These are phyloP conservation scores for Venustampulla echinocandica DNA, from an alignment of 495 filamentous ascomycete genomes.

Conservation along the genomic window DNA sequence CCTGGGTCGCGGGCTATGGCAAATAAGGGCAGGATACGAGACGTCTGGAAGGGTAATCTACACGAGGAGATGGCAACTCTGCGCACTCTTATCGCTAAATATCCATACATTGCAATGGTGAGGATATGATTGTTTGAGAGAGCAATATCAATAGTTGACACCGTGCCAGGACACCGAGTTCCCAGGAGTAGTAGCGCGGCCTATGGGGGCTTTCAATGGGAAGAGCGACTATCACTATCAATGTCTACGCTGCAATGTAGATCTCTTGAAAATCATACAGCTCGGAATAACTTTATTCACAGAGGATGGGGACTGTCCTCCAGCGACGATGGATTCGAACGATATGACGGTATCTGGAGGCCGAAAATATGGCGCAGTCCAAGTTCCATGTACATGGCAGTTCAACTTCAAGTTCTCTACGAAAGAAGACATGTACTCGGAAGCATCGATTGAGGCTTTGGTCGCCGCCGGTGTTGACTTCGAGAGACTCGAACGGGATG, in stretches of 20 bases:
- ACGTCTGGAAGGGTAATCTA: slow-evolving; percentile 90
- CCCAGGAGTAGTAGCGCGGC: slow-evolving; percentile 87
- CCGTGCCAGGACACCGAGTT: slow-evolving; percentile 83
- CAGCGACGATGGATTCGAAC: slow-evolving; percentile 36
- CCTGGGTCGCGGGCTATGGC: slow-evolving; percentile 26
- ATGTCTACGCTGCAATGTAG: slow-evolving; percentile 92
- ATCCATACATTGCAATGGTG: slow-evolving; percentile 96
- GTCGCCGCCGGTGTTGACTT: slow-evolving; percentile 86
- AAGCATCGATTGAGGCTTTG: slow-evolving; percentile 82
- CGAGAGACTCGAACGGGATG: slow-evolving; percentile 64
- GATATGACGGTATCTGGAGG: slow-evolving; percentile 32
- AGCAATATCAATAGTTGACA: slow-evolving; percentile 5
- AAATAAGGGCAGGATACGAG: slow-evolving; percentile 70
- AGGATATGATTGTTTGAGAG: slow-evolving; percentile 21
- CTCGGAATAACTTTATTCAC: slow-evolving; percentile 90
- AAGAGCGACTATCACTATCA: slow-evolving; percentile 99
- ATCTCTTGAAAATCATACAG: slow-evolving; percentile 93
- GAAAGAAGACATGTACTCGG: slow-evolving; percentile 91
- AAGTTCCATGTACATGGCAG: slow-evolving; percentile 86
- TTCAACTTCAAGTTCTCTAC: slow-evolving; percentile 98
- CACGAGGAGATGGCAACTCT: slow-evolving; percentile 80
- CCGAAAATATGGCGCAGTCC: slow-evolving; percentile 43
- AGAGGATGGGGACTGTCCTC: slow-evolving; percentile 75
- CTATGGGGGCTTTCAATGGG: slow-evolving; percentile 84
- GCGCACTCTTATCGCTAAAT: slow-evolving; percentile 73